These are phyloP conservation scores for Aspergillus aculeatinus DNA, from an alignment of 2,329 filamentous ascomycete species.

Conservation along the genomic window DNA sequence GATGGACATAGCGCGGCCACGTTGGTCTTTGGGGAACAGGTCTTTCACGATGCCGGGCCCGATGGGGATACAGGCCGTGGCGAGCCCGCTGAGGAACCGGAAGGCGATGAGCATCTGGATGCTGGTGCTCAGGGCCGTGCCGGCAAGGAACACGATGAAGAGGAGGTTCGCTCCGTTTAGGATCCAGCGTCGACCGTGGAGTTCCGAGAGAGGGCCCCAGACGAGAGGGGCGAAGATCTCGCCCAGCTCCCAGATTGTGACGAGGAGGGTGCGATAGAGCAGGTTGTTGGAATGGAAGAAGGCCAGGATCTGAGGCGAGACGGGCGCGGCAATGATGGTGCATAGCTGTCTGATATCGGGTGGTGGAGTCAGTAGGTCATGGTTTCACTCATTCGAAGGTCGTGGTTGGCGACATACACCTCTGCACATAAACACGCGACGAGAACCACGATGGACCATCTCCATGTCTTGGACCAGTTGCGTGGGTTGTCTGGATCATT, in stretches of 20 bases:
- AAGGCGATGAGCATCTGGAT: conserved; percentile 8
- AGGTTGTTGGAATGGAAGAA: conserved; percentile 4
- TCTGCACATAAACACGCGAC: neutral
- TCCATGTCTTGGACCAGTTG: conserved; percentile 1
- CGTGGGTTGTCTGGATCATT: neutral
- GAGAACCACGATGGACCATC: conserved; percentile 1
- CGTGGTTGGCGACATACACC: neutral
- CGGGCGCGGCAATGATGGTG: conserved; percentile 5
- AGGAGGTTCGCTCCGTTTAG: conserved; percentile 8
- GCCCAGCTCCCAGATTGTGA: conserved; percentile 4
- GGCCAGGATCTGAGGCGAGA: neutral
- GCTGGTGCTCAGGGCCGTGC: conserved; percentile 9
- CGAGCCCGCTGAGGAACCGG: conserved; percentile 13
- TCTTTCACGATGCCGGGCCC: conserved; percentile 1
- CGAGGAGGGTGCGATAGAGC: conserved; percentile 6
- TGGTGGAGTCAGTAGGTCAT: neutral
- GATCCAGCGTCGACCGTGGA: neutral
- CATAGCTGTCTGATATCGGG: neutral
- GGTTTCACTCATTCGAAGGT: neutral
- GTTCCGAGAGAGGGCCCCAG: neutral
- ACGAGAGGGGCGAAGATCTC: neutral
- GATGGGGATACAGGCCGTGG: conserved; percentile 2
- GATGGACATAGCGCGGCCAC: conserved; percentile 7
- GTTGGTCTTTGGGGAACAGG: neutral
- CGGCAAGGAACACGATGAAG: conserved; percentile 12